A percentile compares a stretch with the other conserved stretches of the same genome.
These are phyloP conservation scores for Fusarium sp. DNA, from an alignment of 2,329 filamentous ascomycete species.

Conservation along the genomic window DNA sequence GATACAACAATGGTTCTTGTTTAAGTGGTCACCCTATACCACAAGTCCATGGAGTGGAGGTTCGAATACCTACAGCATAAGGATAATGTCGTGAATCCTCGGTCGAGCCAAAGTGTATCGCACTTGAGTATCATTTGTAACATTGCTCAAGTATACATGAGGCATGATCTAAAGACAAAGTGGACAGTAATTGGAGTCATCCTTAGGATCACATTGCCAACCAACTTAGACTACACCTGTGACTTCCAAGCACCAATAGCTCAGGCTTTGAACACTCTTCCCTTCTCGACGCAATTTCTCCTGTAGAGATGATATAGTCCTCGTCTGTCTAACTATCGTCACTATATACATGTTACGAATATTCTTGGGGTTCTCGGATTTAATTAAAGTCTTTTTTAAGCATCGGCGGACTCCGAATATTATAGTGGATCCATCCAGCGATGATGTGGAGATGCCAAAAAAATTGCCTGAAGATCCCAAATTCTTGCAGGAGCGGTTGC, in stretches of 20 bases:
- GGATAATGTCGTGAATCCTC: too few relatives aligned
- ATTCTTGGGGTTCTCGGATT: not conserved
- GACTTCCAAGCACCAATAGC: not conserved
- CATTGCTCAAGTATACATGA: not conserved
- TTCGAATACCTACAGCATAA: not conserved
- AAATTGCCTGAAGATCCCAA: slow-evolving; percentile 38
- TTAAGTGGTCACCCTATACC: not conserved
- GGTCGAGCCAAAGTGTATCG: not conserved
- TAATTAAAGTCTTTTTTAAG: not conserved
- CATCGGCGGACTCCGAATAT: slow-evolving; percentile 37
- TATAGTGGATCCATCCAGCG: slow-evolving; percentile 19
- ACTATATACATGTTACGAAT: not conserved
- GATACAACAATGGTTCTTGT: not conserved
- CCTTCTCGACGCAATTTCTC: too few relatives aligned
- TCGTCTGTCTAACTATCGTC: not conserved
- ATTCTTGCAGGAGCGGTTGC: slow-evolving; percentile 19
- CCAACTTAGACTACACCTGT: not conserved
- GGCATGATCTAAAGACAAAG: not conserved
- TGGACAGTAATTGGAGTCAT: not conserved
- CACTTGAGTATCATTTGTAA: fast-evolving
- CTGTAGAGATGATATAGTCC: too few relatives aligned
- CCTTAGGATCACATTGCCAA: not conserved
- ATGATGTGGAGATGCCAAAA: slow-evolving; percentile 30
- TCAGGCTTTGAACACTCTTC: not conserved
- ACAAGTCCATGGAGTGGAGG: not conserved